Conservation (phyloP, 2,329 filamentous ascomycete genomes). For the Nakataea oryzae region DNA sequence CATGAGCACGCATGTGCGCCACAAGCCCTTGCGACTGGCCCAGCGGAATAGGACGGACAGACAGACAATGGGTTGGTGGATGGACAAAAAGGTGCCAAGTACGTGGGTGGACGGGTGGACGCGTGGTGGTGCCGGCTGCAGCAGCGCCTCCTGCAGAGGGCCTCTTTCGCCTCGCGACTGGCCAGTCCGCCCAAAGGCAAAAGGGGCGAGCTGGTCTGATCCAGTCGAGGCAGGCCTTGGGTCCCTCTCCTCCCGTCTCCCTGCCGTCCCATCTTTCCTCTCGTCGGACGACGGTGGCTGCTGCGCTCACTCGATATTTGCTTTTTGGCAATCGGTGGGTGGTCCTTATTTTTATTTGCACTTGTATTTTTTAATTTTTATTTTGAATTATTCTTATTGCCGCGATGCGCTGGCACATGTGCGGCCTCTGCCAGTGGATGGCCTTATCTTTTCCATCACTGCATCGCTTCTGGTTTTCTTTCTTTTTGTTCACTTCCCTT, state of each 20-base stretch:
- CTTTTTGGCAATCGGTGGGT: background rate
- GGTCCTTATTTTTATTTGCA: too few species aligned
- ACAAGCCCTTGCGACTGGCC: background rate
- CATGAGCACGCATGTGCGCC: too few species aligned
- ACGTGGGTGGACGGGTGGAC: too few species aligned
- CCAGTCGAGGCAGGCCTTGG: too few species aligned
- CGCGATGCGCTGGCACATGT: background rate
- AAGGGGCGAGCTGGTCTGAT: background rate
- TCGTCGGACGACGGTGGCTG: background rate
- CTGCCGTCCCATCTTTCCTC: background rate
- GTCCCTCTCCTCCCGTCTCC: background rate
- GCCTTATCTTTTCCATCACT: background rate
- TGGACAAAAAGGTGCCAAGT: background rate
- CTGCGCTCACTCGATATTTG: background rate
- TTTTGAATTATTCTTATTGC: background rate
- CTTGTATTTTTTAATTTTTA: background rate
- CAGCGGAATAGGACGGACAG: background rate
- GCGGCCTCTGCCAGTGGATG: background rate
- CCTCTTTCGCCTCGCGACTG: background rate
- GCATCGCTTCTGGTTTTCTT: background rate
- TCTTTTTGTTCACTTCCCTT: background rate
- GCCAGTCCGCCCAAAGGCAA: background rate
- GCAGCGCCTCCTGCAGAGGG: background rate
- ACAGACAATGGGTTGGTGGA: background rate
- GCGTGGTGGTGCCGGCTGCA: background rate